Conservation (phyloP, 1,284 basidiomycete genomes). For the Neolentinus lepideus region DNA sequence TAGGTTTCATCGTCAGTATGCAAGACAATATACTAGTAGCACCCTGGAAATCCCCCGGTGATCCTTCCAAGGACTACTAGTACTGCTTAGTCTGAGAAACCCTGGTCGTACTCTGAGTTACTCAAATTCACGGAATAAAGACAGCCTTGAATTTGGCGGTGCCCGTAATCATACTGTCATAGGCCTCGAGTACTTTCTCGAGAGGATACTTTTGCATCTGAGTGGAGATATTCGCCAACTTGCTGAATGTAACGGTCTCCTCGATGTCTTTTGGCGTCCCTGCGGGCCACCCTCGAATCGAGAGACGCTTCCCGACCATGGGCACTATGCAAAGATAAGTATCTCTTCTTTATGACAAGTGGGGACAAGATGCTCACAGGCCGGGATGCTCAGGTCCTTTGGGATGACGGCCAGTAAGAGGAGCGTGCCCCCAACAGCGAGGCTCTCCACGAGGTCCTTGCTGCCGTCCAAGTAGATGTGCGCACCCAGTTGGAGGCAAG, state of each 20-base stretch:
- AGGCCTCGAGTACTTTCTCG: not conserved
- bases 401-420: not conserved
- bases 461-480: too few species aligned
- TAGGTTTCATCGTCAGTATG: too few species aligned
- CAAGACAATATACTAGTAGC: too few species aligned
- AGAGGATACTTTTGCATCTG: constrained; percentile 4
- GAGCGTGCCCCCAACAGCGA: constrained; percentile 14
- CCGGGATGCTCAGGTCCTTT: not conserved
- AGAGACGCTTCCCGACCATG: constrained; percentile 2
- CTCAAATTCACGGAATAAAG: too few species aligned
- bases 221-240: constrained; percentile 14
- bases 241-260: constrained; percentile 15
- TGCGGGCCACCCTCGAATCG: constrained; percentile 17
- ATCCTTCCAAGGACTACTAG: too few species aligned
- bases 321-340: not conserved
- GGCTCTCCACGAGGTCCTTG: constrained; percentile 15
- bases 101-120: too few species aligned
- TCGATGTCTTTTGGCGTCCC: constrained; percentile 18
- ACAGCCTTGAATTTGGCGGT: too few species aligned
- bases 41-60: too few species aligned
- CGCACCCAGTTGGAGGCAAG: constrained; percentile 16
- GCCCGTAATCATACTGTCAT: not conserved
- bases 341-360: not conserved
- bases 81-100: too few species aligned
- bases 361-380: not conserved